A percentile compares a stretch with the other conserved stretches of the same genome.
Evolutionary conservation across 1,139 yeast species (phyloP).

Genomic region (Kurtzmaniella quercitrusa): DNA sequence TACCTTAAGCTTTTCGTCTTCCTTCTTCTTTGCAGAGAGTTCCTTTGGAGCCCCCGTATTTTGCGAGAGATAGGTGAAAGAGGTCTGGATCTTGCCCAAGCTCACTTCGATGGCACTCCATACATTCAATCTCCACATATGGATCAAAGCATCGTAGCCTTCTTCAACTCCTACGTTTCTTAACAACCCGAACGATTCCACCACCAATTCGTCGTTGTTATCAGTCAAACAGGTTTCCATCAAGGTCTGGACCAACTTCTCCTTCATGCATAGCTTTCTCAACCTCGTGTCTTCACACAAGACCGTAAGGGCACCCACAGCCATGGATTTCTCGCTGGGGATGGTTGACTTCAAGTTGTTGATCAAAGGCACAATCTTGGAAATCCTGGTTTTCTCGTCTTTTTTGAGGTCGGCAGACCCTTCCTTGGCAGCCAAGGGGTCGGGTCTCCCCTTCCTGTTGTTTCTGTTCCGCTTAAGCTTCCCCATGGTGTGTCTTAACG

Average conservation of each 20-base stretch:
- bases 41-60: constrained; percentile 4
- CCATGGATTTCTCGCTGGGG: constrained; percentile 74
- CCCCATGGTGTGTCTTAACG: constrained; percentile 46
- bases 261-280: constrained; percentile 64
- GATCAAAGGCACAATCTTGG: constrained; percentile 65
- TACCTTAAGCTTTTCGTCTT: constrained; percentile 38
- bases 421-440: constrained; percentile 37
- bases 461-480: constrained; percentile 70
- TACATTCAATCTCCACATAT: constrained; percentile 74
- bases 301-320: constrained; percentile 68
- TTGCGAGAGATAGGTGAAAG: constrained; percentile 39
- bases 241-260: constrained; percentile 59
- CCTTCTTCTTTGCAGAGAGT: constrained; percentile 12
- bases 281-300: constrained; percentile 64
- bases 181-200: constrained; percentile 75
- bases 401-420: constrained; percentile 25
- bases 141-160: constrained; percentile 78
- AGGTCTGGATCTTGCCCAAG: constrained; percentile 43
- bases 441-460: constrained; percentile 49
- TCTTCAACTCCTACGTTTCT: constrained; percentile 80
- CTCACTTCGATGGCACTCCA: constrained; percentile 57
- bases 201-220: constrained; percentile 66
- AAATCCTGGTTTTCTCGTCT: constrained; percentile 47
- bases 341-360: constrained; percentile 57
- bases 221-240: constrained; percentile 67